Evolutionary conservation across 192 early-diverging fungal species (phyloP), one percentile per base, ranked within the genome.

Genomic region (Lobosporangium transversale): DNA sequence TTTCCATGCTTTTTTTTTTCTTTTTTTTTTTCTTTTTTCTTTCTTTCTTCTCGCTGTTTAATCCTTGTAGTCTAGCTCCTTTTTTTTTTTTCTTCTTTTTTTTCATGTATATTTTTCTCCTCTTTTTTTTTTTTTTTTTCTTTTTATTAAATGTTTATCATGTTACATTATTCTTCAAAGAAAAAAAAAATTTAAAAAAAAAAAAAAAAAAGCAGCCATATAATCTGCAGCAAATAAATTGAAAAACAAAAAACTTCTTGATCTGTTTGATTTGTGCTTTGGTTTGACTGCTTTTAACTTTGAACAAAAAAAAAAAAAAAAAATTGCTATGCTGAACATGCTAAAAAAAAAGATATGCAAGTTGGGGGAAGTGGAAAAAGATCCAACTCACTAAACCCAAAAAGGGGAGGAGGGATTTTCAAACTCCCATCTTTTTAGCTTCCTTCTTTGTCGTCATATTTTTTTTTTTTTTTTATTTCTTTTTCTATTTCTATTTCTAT

Each of bases 241-340:
- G 37, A 14, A 14, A 14, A 40, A 40, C 37, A 40, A 40, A 40
- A 14, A 14, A 14, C 37, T 7, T 40, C 37, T 10, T 40, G 37
- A 40, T 14, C 37, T 40, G 37, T 7, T 40, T n/a, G n/a, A n/a
- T n/a, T n/a, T n/a, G n/a, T n/a, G n/a, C n/a, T n/a, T n/a, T n/a
- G n/a, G n/a, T n/a, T n/a, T n/a, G n/a, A n/a, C n/a, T n/a, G n/a
- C n/a, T n/a, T n/a, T n/a, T n/a, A n/a, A n/a, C n/a, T n/a, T n/a
- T n/a, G n/a, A n/a, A n/a, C n/a, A n/a, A 40, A 40, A 40, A 40
- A 40, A 40, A 40, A 40, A 40, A 40, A 40, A 40, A 40, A 40
- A 40, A 40, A 14, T 7, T 40, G 8, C 37, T 7, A 40, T 40
- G 14, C 14, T 40, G 37, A 40, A 40, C 14, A 14, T 40, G 14